Conservation (phyloP, 2,329 filamentous ascomycete genomes). For the Corinectria fuckeliana region DNA sequence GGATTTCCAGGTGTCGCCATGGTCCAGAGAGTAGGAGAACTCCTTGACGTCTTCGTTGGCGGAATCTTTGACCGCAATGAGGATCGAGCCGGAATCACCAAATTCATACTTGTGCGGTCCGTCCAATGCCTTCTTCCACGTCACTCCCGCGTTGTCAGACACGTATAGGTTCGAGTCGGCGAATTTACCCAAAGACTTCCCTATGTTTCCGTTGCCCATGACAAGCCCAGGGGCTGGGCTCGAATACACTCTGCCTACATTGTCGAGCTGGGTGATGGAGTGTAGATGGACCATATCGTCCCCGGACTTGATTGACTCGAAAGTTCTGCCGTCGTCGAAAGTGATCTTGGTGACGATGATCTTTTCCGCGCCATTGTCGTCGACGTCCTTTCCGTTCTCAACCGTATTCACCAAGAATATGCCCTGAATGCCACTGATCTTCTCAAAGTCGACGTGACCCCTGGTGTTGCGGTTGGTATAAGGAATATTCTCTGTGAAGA, state of each 20-base stretch:
- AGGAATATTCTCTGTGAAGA: slow-evolving; percentile 89
- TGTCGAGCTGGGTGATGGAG: slow-evolving; percentile 84
- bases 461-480: slow-evolving; percentile 83
- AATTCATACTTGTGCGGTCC: slow-evolving; percentile 96
- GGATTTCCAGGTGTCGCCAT: slow-evolving; percentile 83
- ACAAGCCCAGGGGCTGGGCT: slow-evolving; percentile 91
- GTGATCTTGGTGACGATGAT: slow-evolving; percentile 83
- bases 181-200: slow-evolving; percentile 74
- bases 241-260: slow-evolving; percentile 87
- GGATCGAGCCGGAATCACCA: slow-evolving; percentile 87
- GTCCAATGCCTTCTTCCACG: slow-evolving; percentile 77
- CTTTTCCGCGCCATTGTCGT: slow-evolving; percentile 62
- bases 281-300: slow-evolving; percentile 82
- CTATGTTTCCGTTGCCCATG: slow-evolving; percentile 93
- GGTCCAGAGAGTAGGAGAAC: slow-evolving; percentile 81
- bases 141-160: slow-evolving; percentile 88
- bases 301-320: slow-evolving; percentile 73
- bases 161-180: slow-evolving; percentile 81
- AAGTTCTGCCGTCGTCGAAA: slow-evolving; percentile 93
- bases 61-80: slow-evolving; percentile 83
- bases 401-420: slow-evolving; percentile 91
- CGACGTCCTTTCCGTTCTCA: slow-evolving; percentile 81
- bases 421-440: slow-evolving; percentile 88
- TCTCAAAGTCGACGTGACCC: slow-evolving; percentile 93
- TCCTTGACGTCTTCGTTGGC: slow-evolving; percentile 64